Evolutionary conservation across 1,139 yeast species (phyloP), one percentile per base, ranked within the genome.

Genomic region (Zygosaccharomyces sapae): DNA sequence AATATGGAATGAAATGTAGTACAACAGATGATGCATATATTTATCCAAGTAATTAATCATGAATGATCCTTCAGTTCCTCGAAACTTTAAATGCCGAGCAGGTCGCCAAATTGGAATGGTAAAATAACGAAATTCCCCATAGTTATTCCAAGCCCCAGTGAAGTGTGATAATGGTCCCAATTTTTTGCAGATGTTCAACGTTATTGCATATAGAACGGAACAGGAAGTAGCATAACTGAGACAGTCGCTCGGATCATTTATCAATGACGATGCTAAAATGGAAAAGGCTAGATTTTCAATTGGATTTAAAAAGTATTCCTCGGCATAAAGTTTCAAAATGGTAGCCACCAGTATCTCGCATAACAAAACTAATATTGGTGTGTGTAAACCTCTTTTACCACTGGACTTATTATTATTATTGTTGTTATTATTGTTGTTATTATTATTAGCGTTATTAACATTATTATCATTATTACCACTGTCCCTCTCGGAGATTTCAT

Each of bases 211-310:
- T 13, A 59, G 42, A 4, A 59, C 55, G 7, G 65, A 58, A 40
- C 62, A 57, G 13, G 59, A 48, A 2, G 61, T 56, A 3, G 67
- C 67, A 41, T 54, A 55, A 37, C 55, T 55, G 20, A 62, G 41
- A 19, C 62, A 55, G 33, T 61, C 59, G n/a, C 46, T 50, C 3
- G 65, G 63, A 36, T 61, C 60, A 44, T 62, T 63, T 10, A 62
- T 59, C 52, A 62, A 48, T 12, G 61, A 60, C 0, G 66, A 62
- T 10, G 67, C 65, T 13, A 61, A 40, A 2, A 62, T 56, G 4
- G 66, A 54, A 30, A 61, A 50, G 5, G 66, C 60, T 35, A 62
- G 47, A 41, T 55, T 58, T 46, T 62, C 58, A 13, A 60, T 50
- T 4, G 63, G 64, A 3, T 46, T 45, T 9, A 53, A 43, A 38